Evolutionary conservation across 2,329 filamentous ascomycete species (phyloP).

Genomic region (Aspergillus sojae): DNA sequence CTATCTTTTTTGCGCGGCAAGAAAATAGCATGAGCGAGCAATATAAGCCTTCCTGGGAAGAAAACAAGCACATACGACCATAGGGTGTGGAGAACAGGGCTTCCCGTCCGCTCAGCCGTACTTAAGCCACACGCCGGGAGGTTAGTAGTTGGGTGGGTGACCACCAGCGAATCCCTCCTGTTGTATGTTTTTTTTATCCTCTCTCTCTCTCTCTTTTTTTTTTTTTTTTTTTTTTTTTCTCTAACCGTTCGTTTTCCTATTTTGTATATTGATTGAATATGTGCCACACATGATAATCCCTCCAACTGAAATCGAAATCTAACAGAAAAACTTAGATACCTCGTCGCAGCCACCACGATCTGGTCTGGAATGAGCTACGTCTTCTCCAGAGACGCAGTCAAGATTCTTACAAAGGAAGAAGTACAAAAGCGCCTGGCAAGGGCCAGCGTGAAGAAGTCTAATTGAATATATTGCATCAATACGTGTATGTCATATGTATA

Average conservation of each 20-base stretch:
- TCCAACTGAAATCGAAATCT: neutral
- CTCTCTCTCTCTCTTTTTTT: neutral
- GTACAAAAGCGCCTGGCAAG: slow-evolving; percentile 39
- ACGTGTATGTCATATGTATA: slow-evolving; percentile 3
- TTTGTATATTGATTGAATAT: too few species aligned
- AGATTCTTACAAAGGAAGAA: slow-evolving; percentile 65
- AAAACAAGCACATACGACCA: slow-evolving; percentile 44
- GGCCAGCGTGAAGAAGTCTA: slow-evolving; percentile 29
- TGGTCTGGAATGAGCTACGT: slow-evolving; percentile 95
- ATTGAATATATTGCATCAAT: slow-evolving; percentile 3
- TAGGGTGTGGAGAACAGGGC: slow-evolving; percentile 52
- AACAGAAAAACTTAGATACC: slow-evolving; percentile 60
- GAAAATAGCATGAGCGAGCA: neutral
- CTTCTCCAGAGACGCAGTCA: slow-evolving; percentile 87
- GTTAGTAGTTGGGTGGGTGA: slow-evolving; percentile 54
- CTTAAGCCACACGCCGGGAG: slow-evolving; percentile 52
- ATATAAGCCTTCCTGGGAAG: slow-evolving; percentile 17
- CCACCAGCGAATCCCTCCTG: slow-evolving; percentile 52
- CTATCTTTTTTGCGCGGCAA: neutral
- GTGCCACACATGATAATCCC: neutral
- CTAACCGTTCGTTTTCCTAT: neutral
- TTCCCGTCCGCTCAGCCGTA: slow-evolving; percentile 54
- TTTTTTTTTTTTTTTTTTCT: neutral
- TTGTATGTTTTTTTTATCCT: slow-evolving; percentile 40
- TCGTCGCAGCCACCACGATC: slow-evolving; percentile 85